phyloP scores from a whole-genome alignment of 345 rosid species.

The Carallia brachiata region DNA sequence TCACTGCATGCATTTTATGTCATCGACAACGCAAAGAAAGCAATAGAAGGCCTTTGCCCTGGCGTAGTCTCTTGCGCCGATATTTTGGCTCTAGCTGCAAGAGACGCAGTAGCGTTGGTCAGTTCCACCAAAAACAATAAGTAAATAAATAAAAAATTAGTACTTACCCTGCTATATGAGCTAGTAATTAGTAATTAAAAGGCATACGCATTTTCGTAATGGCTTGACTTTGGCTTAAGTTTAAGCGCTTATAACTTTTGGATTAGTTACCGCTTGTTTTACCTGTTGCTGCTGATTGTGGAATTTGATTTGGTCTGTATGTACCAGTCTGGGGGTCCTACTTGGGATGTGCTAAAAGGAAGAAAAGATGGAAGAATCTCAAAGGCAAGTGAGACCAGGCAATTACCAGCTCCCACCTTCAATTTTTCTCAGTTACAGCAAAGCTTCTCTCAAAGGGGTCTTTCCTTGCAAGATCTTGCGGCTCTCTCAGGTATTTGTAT shows the following conservation, averaged over 20 bases:
- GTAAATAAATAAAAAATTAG: too few species aligned
- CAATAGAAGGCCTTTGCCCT: conserved; percentile 70
- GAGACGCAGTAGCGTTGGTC: conserved; percentile 76
- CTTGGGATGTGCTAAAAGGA: conserved; percentile 87
- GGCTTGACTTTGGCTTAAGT: too few species aligned
- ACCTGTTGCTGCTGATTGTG: too few species aligned
- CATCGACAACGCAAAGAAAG: conserved; percentile 74
- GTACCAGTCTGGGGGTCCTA: conserved; percentile 82
- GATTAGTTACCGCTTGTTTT: too few species aligned
- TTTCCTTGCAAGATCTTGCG: conserved; percentile 60
- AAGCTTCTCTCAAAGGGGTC: conserved; percentile 81
- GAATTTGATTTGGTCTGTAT: too few species aligned
- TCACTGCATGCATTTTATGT: conserved; percentile 87
- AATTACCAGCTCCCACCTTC: conserved; percentile 70
- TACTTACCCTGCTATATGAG: too few species aligned
- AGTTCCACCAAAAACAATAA: conserved; percentile 8
- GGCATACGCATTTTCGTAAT: too few species aligned
- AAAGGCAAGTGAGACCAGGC: conserved; percentile 72
- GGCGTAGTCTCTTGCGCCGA: conserved; percentile 90
- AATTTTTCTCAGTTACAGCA: conserved; percentile 70
- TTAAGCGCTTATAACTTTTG: too few species aligned
- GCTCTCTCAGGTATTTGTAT: conserved; percentile 60
- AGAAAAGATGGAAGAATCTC: conserved; percentile 86
- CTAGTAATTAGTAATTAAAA: too few species aligned
- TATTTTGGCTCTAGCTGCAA: conserved; percentile 78